Base-by-base conservation (phyloP, 805 yeast genomes). In the Blastobotrys peoriensis region DNA sequence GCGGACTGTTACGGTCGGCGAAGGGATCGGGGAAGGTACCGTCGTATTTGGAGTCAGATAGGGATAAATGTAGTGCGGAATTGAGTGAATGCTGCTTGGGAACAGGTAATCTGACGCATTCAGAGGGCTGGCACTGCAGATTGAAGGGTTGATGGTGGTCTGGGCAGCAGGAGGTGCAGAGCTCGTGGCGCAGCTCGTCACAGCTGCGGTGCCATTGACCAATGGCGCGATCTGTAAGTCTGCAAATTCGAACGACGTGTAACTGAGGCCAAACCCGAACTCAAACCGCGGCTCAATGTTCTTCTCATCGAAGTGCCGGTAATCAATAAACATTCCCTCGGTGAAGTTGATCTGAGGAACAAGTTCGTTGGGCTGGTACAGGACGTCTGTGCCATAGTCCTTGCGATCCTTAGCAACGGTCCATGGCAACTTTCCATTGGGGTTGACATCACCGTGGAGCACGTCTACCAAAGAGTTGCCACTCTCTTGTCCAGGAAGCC, bases 381-480 rank as follows among this genome's bases (percentile, higher is more conserved):
- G n/a, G n/a, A n/a, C n/a, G 6, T 75, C 62, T 18, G 74, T 72
- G 20, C 71, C 75, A 50, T 78, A 71, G 52, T 59, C 79, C 42
- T 56, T 61, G 40, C 63, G 63, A 48, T 74, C 71, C 54, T 70
- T 73, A 10, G 84, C 82, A 50, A 79, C 70, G 3, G 85, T 77
- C 55, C 78, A 78, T 1, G 85, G 83, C 30, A 80, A 65, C 48
- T 73, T 69, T 4, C 85, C 85, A 28, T 81, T 74, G 5, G 85
- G 84, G 48, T 73, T 74, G n/a, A 64, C 67, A 33, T 75, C 79
- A 1, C 85, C 85, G 59, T 75, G 79, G 15, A 79, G 55, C 0
- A 78, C 70, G 34, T 77, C 79, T 1, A 80, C 76, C 18, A 79
- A 59, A 1, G 82, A 81, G 40, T 69, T 65, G 1, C 84, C 86